Evolutionary conservation across 805 yeast genomes (phyloP), one percentile per base, ranked within the genome.

Genomic region (Pichia cephalocereana): DNA sequence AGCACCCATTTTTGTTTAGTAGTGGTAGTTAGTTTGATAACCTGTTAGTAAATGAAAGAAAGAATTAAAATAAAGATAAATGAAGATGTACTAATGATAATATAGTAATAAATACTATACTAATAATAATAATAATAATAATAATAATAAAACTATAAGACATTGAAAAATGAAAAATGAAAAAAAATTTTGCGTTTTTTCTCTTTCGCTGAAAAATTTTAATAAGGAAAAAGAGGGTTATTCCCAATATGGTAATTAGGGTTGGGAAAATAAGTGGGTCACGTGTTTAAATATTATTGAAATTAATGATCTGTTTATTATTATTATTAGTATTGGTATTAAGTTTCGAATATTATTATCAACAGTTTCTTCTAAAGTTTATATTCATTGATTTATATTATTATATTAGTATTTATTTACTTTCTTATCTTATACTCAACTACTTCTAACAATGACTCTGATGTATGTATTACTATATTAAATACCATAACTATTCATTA

Each of bases 1-100:
- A 82, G 98, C 99, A 83, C 99, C 98, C 99, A 91, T 86, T 75
- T 65, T 76, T 47, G 40, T 9, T 47, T 41, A 38, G 26, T n/a
- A 41, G 18, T 37, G 37, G 37, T 40, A 19, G 28, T 43, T 40
- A 46, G 43, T 47, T 46, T 28, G 37, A 28, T 26, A 26, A 37
- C 15, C 15, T 27, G 37, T 41, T 43, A 19, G 4, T 19, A 23
- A n/a, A 27, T 18, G 39, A 40, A 27, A 17, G 27, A 17, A 32
- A 40, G 12, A 18, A 15, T 14, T 12, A 39, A 19, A 26, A n/a
- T 8, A 34, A 28, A 44, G 18, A n/a, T 2, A 23, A 2, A 28
- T 38, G 18, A n/a, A 14, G 10, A 8, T 27, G 9, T 14, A n/a
- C 3, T 23, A 17, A 40, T 32, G 6, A 3, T 19, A 6, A 18